Percentiles rank a stretch among this genome's conserved stretches.
These are phyloP conservation scores for Bidens hawaiensis DNA, from an alignment of 140 eudicot genomes.

Conservation along the genomic window DNA sequence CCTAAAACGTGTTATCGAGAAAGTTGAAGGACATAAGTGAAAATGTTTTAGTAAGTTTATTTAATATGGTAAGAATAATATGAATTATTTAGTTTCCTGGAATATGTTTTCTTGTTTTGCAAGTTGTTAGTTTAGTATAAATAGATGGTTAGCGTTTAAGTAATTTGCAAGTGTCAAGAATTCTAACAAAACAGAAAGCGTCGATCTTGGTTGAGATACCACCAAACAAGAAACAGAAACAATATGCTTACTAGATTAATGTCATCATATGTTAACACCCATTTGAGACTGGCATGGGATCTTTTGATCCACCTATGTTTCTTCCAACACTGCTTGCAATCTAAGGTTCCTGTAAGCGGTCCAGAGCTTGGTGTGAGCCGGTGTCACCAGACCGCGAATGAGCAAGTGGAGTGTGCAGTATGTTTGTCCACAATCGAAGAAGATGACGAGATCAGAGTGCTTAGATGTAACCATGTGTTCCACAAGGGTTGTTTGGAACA, in stretches of 20 bases:
- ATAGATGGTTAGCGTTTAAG: no score
- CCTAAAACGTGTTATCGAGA: no score
- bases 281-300: conserved; percentile 31
- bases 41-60: no score
- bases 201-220: no score
- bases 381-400: conserved; percentile 10
- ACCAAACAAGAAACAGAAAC: background rate
- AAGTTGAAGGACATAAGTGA: no score
- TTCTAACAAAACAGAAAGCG: no score
- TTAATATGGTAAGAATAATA: no score
- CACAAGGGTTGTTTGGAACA: conserved; percentile 42
- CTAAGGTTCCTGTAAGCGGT: background rate
- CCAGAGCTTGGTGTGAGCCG: conserved; percentile 8
- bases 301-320: conserved; percentile 27
- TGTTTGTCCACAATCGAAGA: conserved; percentile 31
- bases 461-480: conserved; percentile 43
- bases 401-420: conserved; percentile 33
- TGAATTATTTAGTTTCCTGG: no score
- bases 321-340: conserved; percentile 22
- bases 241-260: conserved; percentile 23
- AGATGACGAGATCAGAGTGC: conserved; percentile 33
- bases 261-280: conserved; percentile 5
- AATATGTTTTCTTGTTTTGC: no score
- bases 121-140: no score
- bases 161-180: no score